These are phyloP conservation scores for Claviceps maximensis DNA, from an alignment of 2,329 filamentous ascomycete genomes.

Conservation along the genomic window DNA sequence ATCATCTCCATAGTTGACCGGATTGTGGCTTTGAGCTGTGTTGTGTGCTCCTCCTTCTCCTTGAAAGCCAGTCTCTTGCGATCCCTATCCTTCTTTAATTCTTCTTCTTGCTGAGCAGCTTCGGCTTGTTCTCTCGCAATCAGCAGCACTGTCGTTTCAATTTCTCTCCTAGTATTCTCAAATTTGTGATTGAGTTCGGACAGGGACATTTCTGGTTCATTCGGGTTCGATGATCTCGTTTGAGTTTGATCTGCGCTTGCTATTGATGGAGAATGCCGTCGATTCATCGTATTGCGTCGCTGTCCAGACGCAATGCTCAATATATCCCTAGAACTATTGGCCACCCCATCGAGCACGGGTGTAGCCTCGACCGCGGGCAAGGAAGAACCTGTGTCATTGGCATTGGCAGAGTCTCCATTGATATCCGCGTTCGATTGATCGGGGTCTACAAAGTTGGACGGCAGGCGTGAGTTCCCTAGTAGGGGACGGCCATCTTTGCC, in stretches of 20 bases:
- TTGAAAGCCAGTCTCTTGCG: conserved; percentile 64
- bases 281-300: conserved; percentile 46
- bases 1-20: conserved; percentile 71
- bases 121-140: conserved; percentile 62
- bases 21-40: conserved; percentile 70
- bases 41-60: conserved; percentile 83
- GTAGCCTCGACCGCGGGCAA: conserved; percentile 48
- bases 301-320: conserved; percentile 31
- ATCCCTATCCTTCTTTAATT: conserved; percentile 66
- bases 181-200: conserved; percentile 71
- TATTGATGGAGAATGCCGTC: conserved; percentile 63
- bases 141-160: conserved; percentile 61
- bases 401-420: conserved; percentile 30
- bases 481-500: conserved; percentile 50
- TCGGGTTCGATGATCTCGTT: conserved; percentile 29
- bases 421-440: conserved; percentile 29
- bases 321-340: conserved; percentile 49
- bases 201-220: conserved; percentile 52
- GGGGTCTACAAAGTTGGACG: conserved; percentile 41
- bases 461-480: conserved; percentile 41
- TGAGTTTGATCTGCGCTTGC: conserved; percentile 39
- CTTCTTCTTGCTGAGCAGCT: conserved; percentile 48
- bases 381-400: conserved; percentile 34
- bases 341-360: conserved; percentile 45
- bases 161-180: conserved; percentile 68